Conservation (phyloP, 371 early-diverging fungal species). For the Massospora cicadina region DNA sequence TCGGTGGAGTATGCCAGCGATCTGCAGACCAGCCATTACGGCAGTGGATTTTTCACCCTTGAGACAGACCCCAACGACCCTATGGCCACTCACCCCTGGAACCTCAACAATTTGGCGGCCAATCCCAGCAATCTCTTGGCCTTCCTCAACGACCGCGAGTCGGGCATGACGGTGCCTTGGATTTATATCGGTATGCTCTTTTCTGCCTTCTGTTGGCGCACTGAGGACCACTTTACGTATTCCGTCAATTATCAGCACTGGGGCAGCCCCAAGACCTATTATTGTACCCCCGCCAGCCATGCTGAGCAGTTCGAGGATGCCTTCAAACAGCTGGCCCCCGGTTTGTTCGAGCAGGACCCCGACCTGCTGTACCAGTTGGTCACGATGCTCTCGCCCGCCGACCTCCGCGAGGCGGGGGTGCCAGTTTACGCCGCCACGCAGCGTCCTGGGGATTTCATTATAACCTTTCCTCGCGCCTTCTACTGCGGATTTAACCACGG, state of each 20-base stretch:
- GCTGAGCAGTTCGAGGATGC: constrained; percentile 66
- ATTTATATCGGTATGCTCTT: constrained; percentile 91
- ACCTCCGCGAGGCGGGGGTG: constrained; percentile 48
- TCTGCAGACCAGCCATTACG: constrained; percentile 74
- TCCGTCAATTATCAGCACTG: constrained; percentile 91
- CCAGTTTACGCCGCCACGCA: constrained; percentile 67
- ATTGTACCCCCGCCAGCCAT: constrained; percentile 75
- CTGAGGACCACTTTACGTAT: constrained; percentile 90
- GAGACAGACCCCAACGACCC: constrained; percentile 33
- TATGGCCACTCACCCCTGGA: constrained; percentile 58
- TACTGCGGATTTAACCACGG: constrained; percentile 95
- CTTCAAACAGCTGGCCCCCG: constrained; percentile 64
- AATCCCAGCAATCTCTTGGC: constrained; percentile 62
- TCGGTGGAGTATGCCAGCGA: constrained; percentile 94
- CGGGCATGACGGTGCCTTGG: constrained; percentile 95
- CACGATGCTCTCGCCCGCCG: constrained; percentile 73
- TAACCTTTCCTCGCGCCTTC: constrained; percentile 88
- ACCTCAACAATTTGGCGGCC: constrained; percentile 73
- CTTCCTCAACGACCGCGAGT: constrained; percentile 61
- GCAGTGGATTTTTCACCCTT: constrained; percentile 56
- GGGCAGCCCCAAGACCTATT: constrained; percentile 96
- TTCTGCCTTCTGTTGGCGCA: constrained; percentile 95
- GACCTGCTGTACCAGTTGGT: constrained; percentile 84
- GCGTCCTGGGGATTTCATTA: constrained; percentile 80
- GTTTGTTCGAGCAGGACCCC: constrained; percentile 78